Evolutionary conservation across 306 rosid species (phyloP).

Genomic region (Quercus cerris): DNA sequence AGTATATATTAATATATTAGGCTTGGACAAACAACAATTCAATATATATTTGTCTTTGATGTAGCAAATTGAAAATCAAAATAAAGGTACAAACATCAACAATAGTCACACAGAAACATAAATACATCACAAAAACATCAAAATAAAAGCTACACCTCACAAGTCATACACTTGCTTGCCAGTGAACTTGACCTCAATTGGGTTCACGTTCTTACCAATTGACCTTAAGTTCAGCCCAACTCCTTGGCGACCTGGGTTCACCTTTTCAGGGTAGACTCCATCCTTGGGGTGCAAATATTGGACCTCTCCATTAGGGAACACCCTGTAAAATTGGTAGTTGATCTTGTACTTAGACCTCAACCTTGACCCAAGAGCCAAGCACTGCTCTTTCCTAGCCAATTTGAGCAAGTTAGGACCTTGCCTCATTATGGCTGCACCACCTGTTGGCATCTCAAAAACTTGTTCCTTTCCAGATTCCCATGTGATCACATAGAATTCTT

Average conservation of each 20-base stretch:
- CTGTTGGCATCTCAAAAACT: conserved; percentile 97
- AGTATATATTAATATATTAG: too few relatives aligned
- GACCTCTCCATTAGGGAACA: conserved; percentile 93
- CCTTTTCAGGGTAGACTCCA: conserved; percentile 99
- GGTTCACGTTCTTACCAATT: conserved; percentile 84
- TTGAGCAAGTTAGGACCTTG: conserved; percentile 84
- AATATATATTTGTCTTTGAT: background rate
- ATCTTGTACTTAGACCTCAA: conserved; percentile 95
- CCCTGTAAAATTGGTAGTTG: conserved; percentile 95
- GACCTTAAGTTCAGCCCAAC: conserved; percentile 88
- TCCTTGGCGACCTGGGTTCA: conserved; percentile 88
- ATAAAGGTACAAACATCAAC: conserved; percentile 6
- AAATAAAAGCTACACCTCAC: conserved; percentile 18
- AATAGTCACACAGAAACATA: conserved; percentile 13
- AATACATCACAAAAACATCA: conserved; percentile 6
- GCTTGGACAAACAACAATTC: conserved; percentile 10
- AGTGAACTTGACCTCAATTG: conserved; percentile 96
- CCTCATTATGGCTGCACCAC: conserved; percentile 98
- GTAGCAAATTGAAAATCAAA: background rate
- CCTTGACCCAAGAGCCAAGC: conserved; percentile 94
- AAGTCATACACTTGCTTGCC: conserved; percentile 83
- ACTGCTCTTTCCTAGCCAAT: conserved; percentile 93
- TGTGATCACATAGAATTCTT: conserved; percentile 92
- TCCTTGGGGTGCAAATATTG: conserved; percentile 97
- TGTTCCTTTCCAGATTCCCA: conserved; percentile 96